These are phyloP conservation scores for Amauroascus verrucosus DNA, from an alignment of 2,329 filamentous ascomycete genomes.

Conservation along the genomic window DNA sequence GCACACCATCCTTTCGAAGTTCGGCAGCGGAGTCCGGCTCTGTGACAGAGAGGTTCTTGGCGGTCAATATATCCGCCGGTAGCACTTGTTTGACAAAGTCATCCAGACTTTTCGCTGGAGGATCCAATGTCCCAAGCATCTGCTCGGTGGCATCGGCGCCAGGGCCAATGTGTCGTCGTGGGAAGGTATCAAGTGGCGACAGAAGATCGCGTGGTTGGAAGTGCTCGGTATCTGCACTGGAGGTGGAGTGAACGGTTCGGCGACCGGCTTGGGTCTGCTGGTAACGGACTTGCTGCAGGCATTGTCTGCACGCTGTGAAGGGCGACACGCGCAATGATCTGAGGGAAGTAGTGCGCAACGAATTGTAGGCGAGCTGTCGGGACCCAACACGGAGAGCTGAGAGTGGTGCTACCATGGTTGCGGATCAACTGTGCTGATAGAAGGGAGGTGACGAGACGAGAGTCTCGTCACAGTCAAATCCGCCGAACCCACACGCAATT, in stretches of 20 bases:
- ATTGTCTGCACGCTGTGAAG: constrained; percentile 24
- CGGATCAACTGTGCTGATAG: not conserved
- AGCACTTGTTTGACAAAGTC: constrained; percentile 78
- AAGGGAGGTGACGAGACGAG: not conserved
- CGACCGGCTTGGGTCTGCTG: constrained; percentile 7
- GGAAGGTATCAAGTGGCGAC: constrained; percentile 51
- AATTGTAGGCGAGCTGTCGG: constrained; percentile 11
- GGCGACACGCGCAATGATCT: constrained; percentile 20
- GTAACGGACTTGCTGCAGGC: constrained; percentile 23
- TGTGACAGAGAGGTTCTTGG: constrained; percentile 51
- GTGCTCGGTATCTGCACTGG: constrained; percentile 60
- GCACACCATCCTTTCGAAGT: constrained; percentile 30
- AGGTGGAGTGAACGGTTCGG: constrained; percentile 66
- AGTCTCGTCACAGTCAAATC: constrained; percentile 1
- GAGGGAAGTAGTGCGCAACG: constrained; percentile 7
- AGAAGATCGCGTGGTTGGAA: constrained; percentile 32
- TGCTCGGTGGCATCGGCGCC: constrained; percentile 56
- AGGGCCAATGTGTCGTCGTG: constrained; percentile 78
- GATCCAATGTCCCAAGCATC: constrained; percentile 73
- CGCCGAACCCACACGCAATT: not conserved
- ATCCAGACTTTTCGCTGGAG: constrained; percentile 62
- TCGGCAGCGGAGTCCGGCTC: constrained; percentile 36
- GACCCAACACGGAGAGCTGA: constrained; percentile 16
- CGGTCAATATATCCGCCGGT: constrained; percentile 65
- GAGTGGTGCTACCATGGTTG: constrained; percentile 16